A percentile compares a stretch with the other conserved stretches of the same genome.
phyloP scores from a whole-genome alignment of 106 monocot species.

The Narthecium ossifragum region DNA sequence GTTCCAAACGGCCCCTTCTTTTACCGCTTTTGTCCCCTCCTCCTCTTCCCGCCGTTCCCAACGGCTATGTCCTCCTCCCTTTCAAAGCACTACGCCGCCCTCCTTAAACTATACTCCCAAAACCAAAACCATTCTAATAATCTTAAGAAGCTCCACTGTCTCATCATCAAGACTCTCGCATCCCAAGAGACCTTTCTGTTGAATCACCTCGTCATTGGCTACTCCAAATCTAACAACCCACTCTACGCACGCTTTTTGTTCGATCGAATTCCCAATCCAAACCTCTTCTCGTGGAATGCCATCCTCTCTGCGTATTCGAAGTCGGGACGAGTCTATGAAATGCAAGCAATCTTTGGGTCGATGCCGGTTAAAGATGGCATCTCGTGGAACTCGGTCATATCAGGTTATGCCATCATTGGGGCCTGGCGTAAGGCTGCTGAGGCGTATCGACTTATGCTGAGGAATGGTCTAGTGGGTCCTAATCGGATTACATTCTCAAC shows the following conservation, averaged over 20 bases:
- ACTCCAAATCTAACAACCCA: constrained; percentile 22
- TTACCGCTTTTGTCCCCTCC: not conserved
- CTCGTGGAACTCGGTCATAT: constrained; percentile 67
- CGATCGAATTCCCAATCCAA: constrained; percentile 63
- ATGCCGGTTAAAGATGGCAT: constrained; percentile 50
- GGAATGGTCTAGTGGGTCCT: constrained; percentile 11
- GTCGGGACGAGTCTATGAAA: constrained; percentile 23
- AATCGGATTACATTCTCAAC: constrained; percentile 65
- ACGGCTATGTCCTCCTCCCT: constrained; percentile 1
- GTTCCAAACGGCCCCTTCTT: not conserved
- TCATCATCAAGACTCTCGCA: constrained; percentile 40
- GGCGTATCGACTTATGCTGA: constrained; percentile 32
- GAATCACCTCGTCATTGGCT: constrained; percentile 53
- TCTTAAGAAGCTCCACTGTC: constrained; percentile 46
- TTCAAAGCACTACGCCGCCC: constrained; percentile 28
- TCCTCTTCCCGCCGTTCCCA: not conserved
- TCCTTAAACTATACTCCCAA: constrained; percentile 31
- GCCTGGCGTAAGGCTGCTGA: constrained; percentile 8
- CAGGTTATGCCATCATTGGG: constrained; percentile 28
- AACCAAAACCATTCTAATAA: constrained; percentile 26
- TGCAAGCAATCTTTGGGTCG: constrained; percentile 31
- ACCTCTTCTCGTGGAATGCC: constrained; percentile 64
- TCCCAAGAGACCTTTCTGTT: constrained; percentile 34
- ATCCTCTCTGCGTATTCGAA: constrained; percentile 57
- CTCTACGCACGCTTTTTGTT: constrained; percentile 45